Conservation (phyloP, 192 early-diverging fungal species). For the Coemansia nantahalensis region DNA sequence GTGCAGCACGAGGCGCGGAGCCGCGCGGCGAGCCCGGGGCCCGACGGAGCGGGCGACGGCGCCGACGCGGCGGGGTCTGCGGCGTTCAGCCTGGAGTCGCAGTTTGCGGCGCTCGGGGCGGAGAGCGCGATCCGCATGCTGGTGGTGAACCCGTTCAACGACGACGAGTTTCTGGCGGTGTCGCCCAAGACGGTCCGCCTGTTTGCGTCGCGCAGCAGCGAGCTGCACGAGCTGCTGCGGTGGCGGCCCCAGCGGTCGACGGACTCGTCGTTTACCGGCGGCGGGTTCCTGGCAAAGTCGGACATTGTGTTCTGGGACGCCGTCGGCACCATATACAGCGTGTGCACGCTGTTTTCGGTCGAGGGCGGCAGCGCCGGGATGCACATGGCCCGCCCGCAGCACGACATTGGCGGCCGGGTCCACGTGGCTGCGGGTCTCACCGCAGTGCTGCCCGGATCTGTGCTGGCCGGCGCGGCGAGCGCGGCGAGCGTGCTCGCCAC, state of each 20-base stretch:
- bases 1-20: slow-evolving; percentile 40
- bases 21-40: slow-evolving; percentile 21
- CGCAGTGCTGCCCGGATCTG: slow-evolving; percentile 13
- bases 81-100: slow-evolving; percentile 26
- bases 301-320: slow-evolving; percentile 48
- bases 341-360: slow-evolving; percentile 41
- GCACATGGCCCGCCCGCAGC: slow-evolving; percentile 28
- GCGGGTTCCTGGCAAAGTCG: slow-evolving; percentile 27
- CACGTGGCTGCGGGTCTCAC: slow-evolving; percentile 8
- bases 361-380: slow-evolving; percentile 51
- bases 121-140: slow-evolving; percentile 21
- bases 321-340: slow-evolving; percentile 40
- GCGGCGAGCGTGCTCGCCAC: slow-evolving; percentile 17
- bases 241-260: slow-evolving; percentile 39
- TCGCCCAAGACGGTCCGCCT: slow-evolving; percentile 35
- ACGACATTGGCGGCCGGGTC: slow-evolving; percentile 7
- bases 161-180: slow-evolving; percentile 51
- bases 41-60: neutral
- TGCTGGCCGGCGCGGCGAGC: slow-evolving; percentile 2
- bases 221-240: slow-evolving; percentile 41
- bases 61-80: neutral
- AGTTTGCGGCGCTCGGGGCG: slow-evolving; percentile 27
- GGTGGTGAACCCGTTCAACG: slow-evolving; percentile 37
- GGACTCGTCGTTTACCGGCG: slow-evolving; percentile 31
- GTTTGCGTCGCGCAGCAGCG: slow-evolving; percentile 34